These are phyloP conservation scores for Lathyrus tuberosus DNA, from an alignment of 306 rosid species.

Conservation along the genomic window DNA sequence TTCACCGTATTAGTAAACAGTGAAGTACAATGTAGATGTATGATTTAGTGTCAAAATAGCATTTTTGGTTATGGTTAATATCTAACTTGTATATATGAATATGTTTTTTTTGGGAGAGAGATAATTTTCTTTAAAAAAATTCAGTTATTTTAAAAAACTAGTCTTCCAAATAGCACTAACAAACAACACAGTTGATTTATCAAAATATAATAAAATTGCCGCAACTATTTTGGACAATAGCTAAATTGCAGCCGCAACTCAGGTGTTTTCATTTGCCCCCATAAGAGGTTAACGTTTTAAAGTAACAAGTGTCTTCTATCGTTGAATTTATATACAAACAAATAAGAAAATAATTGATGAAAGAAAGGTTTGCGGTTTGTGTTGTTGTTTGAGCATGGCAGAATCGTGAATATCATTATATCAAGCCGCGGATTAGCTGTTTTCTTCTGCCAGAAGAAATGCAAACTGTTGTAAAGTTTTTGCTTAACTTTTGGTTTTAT, in stretches of 20 bases:
- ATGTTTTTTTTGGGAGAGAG: too few relatives aligned
- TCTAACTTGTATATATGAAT: too few relatives aligned
- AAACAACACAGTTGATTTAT: too few relatives aligned
- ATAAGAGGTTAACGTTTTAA: background rate
- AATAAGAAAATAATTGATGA: background rate
- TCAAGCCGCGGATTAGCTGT: conserved; percentile 42
- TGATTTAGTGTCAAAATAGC: too few relatives aligned
- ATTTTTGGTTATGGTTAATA: too few relatives aligned
- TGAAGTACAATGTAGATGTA: too few relatives aligned
- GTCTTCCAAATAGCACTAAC: too few relatives aligned
- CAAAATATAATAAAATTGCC: too few relatives aligned
- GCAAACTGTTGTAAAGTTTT: conserved; percentile 27
- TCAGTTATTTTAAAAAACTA: too few relatives aligned
- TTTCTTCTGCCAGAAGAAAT: conserved; percentile 48
- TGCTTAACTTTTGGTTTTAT: background rate
- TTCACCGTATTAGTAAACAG: too few relatives aligned
- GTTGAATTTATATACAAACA: background rate
- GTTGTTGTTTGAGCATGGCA: background rate
- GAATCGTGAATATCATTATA: background rate
- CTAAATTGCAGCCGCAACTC: background rate
- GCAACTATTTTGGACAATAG: background rate
- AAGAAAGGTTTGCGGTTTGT: background rate
- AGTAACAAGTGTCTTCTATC: background rate
- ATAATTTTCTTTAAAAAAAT: too few relatives aligned
- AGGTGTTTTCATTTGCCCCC: background rate